Base-by-base conservation (phyloP, 108 stramenopile species). In the Thalassiosira profunda region DNA sequence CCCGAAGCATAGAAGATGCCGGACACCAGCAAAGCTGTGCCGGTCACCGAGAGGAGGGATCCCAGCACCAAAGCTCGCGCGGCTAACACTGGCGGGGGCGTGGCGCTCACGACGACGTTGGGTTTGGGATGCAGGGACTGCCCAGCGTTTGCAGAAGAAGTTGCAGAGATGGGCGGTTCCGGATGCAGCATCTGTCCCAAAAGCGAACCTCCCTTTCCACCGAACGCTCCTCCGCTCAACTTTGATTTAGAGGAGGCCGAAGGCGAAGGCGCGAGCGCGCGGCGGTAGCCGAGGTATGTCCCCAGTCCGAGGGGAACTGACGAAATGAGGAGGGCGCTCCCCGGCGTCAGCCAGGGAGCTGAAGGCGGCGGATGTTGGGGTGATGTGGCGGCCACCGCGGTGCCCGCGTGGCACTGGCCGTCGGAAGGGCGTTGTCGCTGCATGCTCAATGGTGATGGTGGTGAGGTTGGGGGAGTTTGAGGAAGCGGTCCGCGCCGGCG, bases 1-100 rank as follows among this genome's bases (percentile, higher is more conserved):
- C 84, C 86, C 30, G 70, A 65, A 23, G 58, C 56, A 37, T 66
- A 74, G 45, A 86, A 86, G 65, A 79, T 38, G 6, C 66, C 54
- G 4, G 72, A 46, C 9, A 63, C 44, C 2, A 74, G 42, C 29
- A 80, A 60, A 33, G 76, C 61, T 45, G 75, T 76, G 9, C 24
- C 66, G n/a, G 75, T 68, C 5, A 76, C 7, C 28, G 75, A 76
- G 40, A 76, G 51, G 40, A 76, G 75, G 6, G 75, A 63, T 12
- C 75, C 75, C 26, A 76, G n/a, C 7, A 41, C 59, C 18, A 76
- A 35, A 40, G 75, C 75, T 25, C 75, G 75, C 35, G 66, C 67
- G 1, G 75, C 75, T 17, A 76, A 20, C 10, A 63, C 40, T n/a
- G 71, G 52, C 26, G 71, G 61, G 4, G 69, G 69, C 0, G 51